Evolutionary conservation across 805 yeast species (phyloP).

Genomic region (Hanseniaspora taiwanica): DNA sequence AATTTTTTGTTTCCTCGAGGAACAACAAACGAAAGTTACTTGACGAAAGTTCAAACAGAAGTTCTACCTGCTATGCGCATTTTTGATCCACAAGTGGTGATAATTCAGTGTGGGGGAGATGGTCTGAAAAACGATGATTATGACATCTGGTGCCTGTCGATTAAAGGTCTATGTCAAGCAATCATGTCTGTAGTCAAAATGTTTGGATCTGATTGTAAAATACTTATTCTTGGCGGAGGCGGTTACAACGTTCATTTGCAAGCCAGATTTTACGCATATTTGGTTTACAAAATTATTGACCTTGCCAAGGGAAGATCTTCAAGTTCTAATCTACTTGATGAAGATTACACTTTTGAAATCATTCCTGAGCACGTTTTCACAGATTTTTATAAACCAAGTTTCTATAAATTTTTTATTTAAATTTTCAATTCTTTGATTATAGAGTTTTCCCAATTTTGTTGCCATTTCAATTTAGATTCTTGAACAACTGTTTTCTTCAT

Average conservation of each 20-base stretch:
- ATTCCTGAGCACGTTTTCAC: constrained; percentile 38
- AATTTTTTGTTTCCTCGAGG: constrained; percentile 52
- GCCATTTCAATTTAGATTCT: constrained; percentile 69
- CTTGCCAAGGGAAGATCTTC: constrained; percentile 4
- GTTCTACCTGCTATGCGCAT: constrained; percentile 29
- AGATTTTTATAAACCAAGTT: constrained; percentile 31
- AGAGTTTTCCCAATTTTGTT: constrained; percentile 49
- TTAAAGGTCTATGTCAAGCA: constrained; percentile 31
- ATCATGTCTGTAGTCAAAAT: constrained; percentile 16
- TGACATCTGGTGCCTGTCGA: constrained; percentile 57
- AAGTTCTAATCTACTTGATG: constrained; percentile 4
- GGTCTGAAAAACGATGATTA: constrained; percentile 54
- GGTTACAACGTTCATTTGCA: constrained; percentile 55
- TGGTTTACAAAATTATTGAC: constrained; percentile 17
- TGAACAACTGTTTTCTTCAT: constrained; percentile 31
- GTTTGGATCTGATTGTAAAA: constrained; percentile 24
- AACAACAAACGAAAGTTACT: constrained; percentile 32
- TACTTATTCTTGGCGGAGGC: constrained; percentile 59
- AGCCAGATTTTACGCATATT: constrained; percentile 42
- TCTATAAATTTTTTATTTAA: constrained; percentile 38
- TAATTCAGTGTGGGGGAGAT: constrained; percentile 63
- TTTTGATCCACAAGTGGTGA: constrained; percentile 38
- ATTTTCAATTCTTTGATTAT: constrained; percentile 13
- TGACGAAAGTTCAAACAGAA: constrained; percentile 26
- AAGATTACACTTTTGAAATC: constrained; percentile 26